Evolutionary conservation across 1,284 basidiomycete genomes (phyloP), one percentile per base, ranked within the genome.

Genomic region (Ustanciosporium gigantosporum): DNA sequence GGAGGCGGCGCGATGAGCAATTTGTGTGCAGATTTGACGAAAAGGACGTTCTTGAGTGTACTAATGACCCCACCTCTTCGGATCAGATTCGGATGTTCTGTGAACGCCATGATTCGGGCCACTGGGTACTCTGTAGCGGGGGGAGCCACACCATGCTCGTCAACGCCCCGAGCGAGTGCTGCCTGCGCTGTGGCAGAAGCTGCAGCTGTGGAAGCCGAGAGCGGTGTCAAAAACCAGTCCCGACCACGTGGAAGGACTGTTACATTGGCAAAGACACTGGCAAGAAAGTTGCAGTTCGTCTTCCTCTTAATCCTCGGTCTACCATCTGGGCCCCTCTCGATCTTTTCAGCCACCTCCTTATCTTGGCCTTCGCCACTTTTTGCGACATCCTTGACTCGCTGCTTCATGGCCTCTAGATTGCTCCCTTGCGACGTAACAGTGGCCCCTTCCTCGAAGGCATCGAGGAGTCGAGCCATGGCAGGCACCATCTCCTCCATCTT

Each of bases 221-320:
- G 50, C 1, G 73, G 68, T 2, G 44, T 55, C 13, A 74, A 67
- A 25, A 77, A 76, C 56, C 66, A 76, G 25, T 76, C 71, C n/a
- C 75, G 56, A 5, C 75, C 75, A 11, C 50, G 41, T 8, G 75
- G 72, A 13, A 74, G 39, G 4, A 70, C 66, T 0, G 73, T 75
- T 15, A 68, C 66, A 31, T 77, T 77, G 39, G 75, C 75, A 61
- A 77, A 77, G 29, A 77, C 75, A 44, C 73, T 75, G 6, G 75
- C 73, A 13, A 77, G 46, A 35, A 77, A 77, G 56, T 77, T 70
- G 66, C 75, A 77, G 43, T 71, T 74, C 42, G 68, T 67, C 55
- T 71, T 73, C 39, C 75, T 66, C 53, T 62, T 58, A 36, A 76
- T 64, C n/a, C 58, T 25, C 9, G 66, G 68, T 19, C 66, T 53